Evolutionary conservation across 345 rosid genomes (phyloP).

Genomic region (Salix koriyanagi): DNA sequence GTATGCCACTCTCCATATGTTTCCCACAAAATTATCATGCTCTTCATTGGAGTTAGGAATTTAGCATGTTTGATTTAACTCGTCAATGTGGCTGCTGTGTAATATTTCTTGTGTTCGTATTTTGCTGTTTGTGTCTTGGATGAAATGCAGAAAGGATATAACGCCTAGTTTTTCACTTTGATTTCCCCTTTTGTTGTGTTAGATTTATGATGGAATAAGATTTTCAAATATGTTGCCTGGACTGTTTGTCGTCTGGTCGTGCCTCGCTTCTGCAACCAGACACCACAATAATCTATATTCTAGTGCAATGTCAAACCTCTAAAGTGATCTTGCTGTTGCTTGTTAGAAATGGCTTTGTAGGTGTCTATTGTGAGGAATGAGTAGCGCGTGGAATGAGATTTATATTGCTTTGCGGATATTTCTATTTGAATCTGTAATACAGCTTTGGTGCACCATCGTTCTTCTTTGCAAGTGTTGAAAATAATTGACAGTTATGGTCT

Average conservation of each 20-base stretch:
- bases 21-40: too few species aligned
- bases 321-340: background rate
- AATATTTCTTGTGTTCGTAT: too few species aligned
- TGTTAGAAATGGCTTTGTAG: background rate
- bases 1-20: slow-evolving; percentile 6
- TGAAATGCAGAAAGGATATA: too few species aligned
- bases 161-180: too few species aligned
- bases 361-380: background rate
- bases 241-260: background rate
- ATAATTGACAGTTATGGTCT: background rate
- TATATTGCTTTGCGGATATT: background rate
- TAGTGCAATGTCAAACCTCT: background rate
- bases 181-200: background rate
- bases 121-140: too few species aligned
- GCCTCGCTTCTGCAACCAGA: background rate
- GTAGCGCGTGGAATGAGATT: background rate
- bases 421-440: background rate
- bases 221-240: background rate
- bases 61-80: too few species aligned
- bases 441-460: background rate
- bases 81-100: too few species aligned
- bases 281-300: background rate
- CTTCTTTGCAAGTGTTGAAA: background rate
- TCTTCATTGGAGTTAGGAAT: too few species aligned
- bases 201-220: background rate